Evolutionary conservation across 2,329 filamentous ascomycete species (phyloP).

Genomic region (Nectriaceae sp.): DNA sequence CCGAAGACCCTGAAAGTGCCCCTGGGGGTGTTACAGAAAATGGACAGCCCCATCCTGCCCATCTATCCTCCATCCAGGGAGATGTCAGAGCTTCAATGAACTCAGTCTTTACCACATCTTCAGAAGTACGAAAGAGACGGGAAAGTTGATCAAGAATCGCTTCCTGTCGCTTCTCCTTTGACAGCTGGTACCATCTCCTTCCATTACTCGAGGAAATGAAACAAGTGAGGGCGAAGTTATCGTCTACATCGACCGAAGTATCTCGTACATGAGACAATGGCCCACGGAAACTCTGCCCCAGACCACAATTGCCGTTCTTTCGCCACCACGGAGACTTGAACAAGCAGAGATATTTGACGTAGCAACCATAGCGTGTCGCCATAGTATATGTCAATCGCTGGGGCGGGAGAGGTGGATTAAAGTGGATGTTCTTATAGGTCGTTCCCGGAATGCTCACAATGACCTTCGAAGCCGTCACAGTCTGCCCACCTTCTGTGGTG

Average conservation of each 20-base stretch:
- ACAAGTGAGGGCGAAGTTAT: constrained; percentile 8
- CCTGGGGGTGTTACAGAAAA: constrained; percentile 3
- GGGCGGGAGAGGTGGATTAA: constrained; percentile 5
- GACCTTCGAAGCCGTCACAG: constrained; percentile 5
- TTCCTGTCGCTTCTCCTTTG: neutral
- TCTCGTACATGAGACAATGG: constrained; percentile 10
- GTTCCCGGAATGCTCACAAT: constrained; percentile 10
- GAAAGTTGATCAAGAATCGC: constrained; percentile 5
- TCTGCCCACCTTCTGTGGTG: neutral
- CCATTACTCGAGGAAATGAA: constrained; percentile 4
- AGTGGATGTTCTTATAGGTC: constrained; percentile 6
- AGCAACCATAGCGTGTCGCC: constrained; percentile 11
- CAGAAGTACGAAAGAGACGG: constrained; percentile 2
- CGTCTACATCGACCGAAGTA: constrained; percentile 4
- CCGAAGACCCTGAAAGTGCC: neutral
- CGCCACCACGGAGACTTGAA: constrained; percentile 18
- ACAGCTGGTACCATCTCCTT: constrained; percentile 2
- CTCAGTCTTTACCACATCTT: constrained; percentile 6
- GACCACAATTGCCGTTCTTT: constrained; percentile 5
- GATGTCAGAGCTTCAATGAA: constrained; percentile 8
- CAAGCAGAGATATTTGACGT: constrained; percentile 12
- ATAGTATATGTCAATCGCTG: neutral
- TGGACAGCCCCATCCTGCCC: constrained; percentile 12
- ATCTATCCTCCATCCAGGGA: constrained; percentile 9
- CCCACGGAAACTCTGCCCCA: constrained; percentile 10